Percentiles rank a stretch among this genome's conserved stretches.
Evolutionary conservation across 768 basidiomycete genomes (phyloP).

Genomic region (Mycena filopes): DNA sequence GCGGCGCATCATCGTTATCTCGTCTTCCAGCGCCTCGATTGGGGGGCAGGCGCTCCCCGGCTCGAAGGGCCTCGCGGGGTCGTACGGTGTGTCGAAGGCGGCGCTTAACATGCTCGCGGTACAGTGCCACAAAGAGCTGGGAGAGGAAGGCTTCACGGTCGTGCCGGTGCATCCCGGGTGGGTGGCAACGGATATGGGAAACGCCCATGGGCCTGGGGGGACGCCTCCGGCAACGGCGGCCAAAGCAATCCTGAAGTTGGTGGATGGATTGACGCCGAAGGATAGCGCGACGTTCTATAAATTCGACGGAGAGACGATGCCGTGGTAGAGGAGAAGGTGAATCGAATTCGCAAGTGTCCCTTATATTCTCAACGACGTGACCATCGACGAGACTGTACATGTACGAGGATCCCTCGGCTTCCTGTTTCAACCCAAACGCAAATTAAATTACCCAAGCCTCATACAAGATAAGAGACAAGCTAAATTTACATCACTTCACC

Average conservation of each 20-base stretch:
- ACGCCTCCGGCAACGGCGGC: constrained; percentile 27
- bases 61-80: constrained; percentile 28
- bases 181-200: constrained; percentile 35
- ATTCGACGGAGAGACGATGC: constrained; percentile 30
- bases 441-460: no score
- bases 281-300: constrained; percentile 31
- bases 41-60: constrained; percentile 24
- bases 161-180: constrained; percentile 34
- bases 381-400: no score
- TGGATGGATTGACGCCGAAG: constrained; percentile 15
- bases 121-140: constrained; percentile 34
- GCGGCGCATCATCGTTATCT: constrained; percentile 31
- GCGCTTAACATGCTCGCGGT: constrained; percentile 34
- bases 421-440: no score
- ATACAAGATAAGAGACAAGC: no score
- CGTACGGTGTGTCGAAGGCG: constrained; percentile 33
- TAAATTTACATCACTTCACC: no score
- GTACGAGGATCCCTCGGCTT: no score
- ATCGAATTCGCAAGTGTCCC: no score
- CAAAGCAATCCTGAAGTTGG: constrained; percentile 27
- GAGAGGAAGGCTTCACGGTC: constrained; percentile 27
- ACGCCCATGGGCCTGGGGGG: constrained; percentile 26
- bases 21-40: constrained; percentile 34
- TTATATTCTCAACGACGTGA: no score
- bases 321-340: constrained; percentile 36